Conservation (phyloP, 2,329 filamentous ascomycete genomes). For the Cladosporium oxysporum region DNA sequence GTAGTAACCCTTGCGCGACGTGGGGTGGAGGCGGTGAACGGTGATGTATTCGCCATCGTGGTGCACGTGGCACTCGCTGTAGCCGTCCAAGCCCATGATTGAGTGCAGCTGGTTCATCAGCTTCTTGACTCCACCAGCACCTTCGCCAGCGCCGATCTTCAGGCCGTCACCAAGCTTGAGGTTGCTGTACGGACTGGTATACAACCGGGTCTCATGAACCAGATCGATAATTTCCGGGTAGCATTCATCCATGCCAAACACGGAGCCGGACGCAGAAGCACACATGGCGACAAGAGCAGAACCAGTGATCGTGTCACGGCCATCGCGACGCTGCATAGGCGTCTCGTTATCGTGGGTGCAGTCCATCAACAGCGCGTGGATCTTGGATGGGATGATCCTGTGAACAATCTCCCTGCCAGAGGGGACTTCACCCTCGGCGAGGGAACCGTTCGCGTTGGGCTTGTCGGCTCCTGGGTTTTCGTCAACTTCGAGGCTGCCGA, state of each 20-base stretch:
- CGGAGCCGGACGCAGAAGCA: conserved; percentile 87
- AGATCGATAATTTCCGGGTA: conserved; percentile 93
- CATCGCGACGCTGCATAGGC: conserved; percentile 91
- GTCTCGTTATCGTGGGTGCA: conserved; percentile 99
- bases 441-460: conserved; percentile 29
- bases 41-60: conserved; percentile 96
- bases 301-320: conserved; percentile 89
- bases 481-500: conserved; percentile 96
- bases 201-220: conserved; percentile 82
- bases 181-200: conserved; percentile 74
- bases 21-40: conserved; percentile 89
- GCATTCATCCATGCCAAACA: conserved; percentile 97
- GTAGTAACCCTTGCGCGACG: conserved; percentile 90
- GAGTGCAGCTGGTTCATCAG: conserved; percentile 92
- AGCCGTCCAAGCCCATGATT: conserved; percentile 92
- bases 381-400: conserved; percentile 80
- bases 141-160: conserved; percentile 69
- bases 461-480: conserved; percentile 68
- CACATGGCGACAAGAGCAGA: conserved; percentile 96
- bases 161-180: conserved; percentile 47
- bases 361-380: conserved; percentile 97
- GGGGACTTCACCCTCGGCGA: conserved; percentile 36
- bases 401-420: conserved; percentile 66
- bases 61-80: conserved; percentile 93
- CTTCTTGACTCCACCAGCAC: conserved; percentile 89